Base-by-base conservation (phyloP, 1,284 basidiomycete genomes). In the Leccinum glutinopallens region DNA sequence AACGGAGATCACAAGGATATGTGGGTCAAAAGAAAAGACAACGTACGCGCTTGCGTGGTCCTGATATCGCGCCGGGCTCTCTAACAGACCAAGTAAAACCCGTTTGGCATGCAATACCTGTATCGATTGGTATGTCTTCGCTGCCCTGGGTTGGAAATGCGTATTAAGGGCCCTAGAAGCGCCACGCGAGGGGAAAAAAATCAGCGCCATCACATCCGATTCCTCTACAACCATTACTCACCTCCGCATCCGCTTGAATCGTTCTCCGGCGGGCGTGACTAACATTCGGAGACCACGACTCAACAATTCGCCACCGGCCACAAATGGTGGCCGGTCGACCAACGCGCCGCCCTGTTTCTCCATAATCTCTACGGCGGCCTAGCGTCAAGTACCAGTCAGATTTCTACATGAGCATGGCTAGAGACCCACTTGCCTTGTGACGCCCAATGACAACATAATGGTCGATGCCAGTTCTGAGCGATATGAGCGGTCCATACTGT, bases 291-390 rank as follows among this genome's bases (percentile, higher is more conserved):
- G 33, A 53, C 68, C 68, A n/a, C 68, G 3, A 32, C 53, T 17
- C 32, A 68, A 41, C 5, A 68, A 1, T 49, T 70, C 59, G 3
- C 57, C 53, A 35, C 59, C 17, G 7, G 68, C 67, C 7, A 66
- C 19, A 32, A 37, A 32, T 10, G 35, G 58, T 9, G 66, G 65
- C 6, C 68, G 59, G 32, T 61, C 66, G 22, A 8, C 58, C 19
- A 55, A 37, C 1, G 5, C 35, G n/a, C 17, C 17, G 1, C 68
- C 65, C 25, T 58, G 65, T 58, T 60, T 69, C 37, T 69, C 65
- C 68, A 69, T 60, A 29, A 69, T 69, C 4, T 70, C 65, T 46
- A 60, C 54, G 58, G 66, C 61, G 0, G 68, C 66, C 68, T 65
- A 41, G 19, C 15, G 9, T 9, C 29, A 53, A 9, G 29, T n/a